Base-by-base conservation (phyloP, 2,329 filamentous ascomycete genomes). In the Calonectria henricotiae region DNA sequence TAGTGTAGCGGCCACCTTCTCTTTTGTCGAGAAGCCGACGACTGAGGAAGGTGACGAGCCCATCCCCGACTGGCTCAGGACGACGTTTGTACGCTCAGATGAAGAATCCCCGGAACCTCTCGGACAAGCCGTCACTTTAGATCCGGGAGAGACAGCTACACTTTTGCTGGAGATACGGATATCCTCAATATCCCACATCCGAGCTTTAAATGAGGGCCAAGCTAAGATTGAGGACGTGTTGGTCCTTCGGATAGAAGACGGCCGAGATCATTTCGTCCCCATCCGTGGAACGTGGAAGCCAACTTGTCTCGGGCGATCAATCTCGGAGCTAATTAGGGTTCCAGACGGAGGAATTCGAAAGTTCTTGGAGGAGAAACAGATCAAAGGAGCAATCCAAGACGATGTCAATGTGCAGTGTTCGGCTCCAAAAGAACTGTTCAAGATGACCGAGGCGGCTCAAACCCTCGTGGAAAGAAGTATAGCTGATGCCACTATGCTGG, bases 241-340 rank as follows among this genome's bases (percentile, higher is more conserved):
- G 8, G 92, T 99, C 2, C 86, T 99, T 9, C 91, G 95, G 0
- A 93, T 99, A 5, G 88, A 90, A 12, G 90, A 92, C 63, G 97
- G 97, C 0, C 89, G 95, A 58, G 96, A 99, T 77, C 93, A 98
- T 79, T 99, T 99, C 79, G 90, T 99, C 44, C 92, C 95, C 0
- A 86, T 98, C 0, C 91, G 89, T 27, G 96, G 89, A 0, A 85
- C 83, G 1, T 99, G 96, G 96, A 85, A 92, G 4, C 93, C 93
- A 9, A 94, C 94, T 0, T 93, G 91, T 76, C 93, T 98, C 60
- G 94, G 94, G 0, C 91, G 94, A 43, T 95, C 93, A 0, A 88
- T 99, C n/a, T 92, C 95, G 70, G 95, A 97, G 77, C 87, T 99
- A 9, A 94, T 97, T 61, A 90, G 92, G 20, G 90, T 98, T 5